phyloP scores from a whole-genome alignment of 1,284 basidiomycete genomes.

The Melampsora americana region DNA sequence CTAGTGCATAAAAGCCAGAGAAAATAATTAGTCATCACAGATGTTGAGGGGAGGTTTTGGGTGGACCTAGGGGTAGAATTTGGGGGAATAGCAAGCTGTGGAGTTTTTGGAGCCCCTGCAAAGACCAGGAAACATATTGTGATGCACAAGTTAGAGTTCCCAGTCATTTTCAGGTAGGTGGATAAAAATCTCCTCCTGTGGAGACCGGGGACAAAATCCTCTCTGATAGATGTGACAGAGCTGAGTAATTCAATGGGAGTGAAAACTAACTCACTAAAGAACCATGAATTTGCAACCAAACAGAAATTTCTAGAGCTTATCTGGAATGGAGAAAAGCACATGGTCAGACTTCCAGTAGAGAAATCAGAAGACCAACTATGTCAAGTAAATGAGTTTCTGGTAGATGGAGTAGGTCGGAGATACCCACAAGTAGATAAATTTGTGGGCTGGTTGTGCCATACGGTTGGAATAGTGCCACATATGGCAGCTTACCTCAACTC shows the following conservation, averaged over 20 bases:
- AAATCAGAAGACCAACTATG: neutral
- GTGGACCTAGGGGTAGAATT: too few species aligned
- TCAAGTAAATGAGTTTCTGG: too few species aligned
- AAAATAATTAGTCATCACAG: too few species aligned
- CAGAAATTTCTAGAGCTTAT: conserved; percentile 19
- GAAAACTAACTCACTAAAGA: neutral
- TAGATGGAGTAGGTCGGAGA: too few species aligned
- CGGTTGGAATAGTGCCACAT: too few species aligned
- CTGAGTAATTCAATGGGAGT: neutral
- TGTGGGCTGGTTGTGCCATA: too few species aligned
- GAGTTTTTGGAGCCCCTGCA: neutral
- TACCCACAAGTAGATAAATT: too few species aligned
- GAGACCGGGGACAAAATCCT: too few species aligned
- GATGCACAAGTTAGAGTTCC: neutral
- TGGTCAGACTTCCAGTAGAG: neutral
- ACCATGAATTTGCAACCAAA: neutral
- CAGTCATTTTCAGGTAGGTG: neutral
- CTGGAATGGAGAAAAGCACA: conserved; percentile 8
- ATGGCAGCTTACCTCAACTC: too few species aligned
- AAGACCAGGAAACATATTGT: neutral
- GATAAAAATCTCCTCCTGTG: neutral
- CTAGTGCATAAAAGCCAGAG: too few species aligned
- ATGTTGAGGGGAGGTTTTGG: too few species aligned
- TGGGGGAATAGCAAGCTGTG: neutral
- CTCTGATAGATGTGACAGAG: neutral